phyloP scores from a whole-genome alignment of 2,329 filamentous ascomycete genomes.

The Colletotrichum noveboracense region DNA sequence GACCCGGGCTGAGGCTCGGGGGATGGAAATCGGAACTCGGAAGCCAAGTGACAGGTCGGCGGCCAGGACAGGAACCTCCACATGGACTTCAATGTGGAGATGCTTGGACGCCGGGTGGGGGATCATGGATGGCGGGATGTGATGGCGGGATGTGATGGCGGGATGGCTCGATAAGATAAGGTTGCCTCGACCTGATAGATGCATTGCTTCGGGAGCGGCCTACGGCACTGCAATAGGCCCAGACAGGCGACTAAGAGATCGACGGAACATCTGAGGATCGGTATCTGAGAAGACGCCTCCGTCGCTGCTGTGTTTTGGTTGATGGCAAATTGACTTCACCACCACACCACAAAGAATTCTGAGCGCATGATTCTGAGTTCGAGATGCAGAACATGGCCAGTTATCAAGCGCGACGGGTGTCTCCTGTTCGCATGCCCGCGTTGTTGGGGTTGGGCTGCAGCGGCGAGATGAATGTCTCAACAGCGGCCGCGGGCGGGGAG shows the following conservation, averaged over 20 bases:
- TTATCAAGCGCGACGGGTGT: not conserved
- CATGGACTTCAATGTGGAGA: not conserved
- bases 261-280: not conserved
- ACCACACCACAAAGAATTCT: not conserved
- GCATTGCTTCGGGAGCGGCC: not conserved
- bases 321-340: not conserved
- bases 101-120: not conserved
- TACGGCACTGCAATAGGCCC: not conserved
- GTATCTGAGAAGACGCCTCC: not conserved
- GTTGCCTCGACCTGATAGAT: not conserved
- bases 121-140: not conserved
- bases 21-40: slow-evolving; percentile 20
- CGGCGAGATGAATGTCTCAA: slow-evolving; percentile 15
- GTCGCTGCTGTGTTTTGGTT: not conserved
- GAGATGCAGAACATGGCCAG: not conserved
- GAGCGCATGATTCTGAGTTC: not conserved
- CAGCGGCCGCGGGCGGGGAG: not conserved
- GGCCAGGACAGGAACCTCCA: not conserved
- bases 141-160: not conserved
- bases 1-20: not conserved
- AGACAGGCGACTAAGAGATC: not conserved
- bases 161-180: slow-evolving; percentile 1
- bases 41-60: not conserved
- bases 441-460: slow-evolving; percentile 13
- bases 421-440: not conserved